Evolutionary conservation across 129 eudicot genomes (phyloP).

Genomic region (Lactuca saligna): DNA sequence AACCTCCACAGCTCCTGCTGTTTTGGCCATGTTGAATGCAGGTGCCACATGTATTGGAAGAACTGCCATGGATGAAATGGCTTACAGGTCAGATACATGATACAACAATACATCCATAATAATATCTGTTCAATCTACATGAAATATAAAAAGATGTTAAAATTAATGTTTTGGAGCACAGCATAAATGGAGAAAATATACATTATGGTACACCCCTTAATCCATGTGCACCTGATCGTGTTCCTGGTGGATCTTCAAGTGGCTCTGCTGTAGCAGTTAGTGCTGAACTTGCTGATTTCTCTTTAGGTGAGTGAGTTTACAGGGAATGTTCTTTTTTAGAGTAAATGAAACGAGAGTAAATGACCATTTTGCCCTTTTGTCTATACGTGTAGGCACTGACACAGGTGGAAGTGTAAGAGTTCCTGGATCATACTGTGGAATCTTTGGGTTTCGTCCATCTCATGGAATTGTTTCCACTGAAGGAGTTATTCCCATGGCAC

Average conservation of each 20-base stretch:
- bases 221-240: slow-evolving; percentile 82
- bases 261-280: slow-evolving; percentile 94
- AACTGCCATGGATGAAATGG: slow-evolving; percentile 99
- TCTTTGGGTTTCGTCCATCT: slow-evolving; percentile 92
- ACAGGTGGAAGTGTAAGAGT: slow-evolving; percentile 99
- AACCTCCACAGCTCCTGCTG: slow-evolving; percentile 72
- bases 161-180: slow-evolving; percentile 16
- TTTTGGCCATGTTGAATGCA: slow-evolving; percentile 49
- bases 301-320: slow-evolving; percentile 51
- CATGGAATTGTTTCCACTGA: slow-evolving; percentile 69
- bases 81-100: slow-evolving; percentile 68
- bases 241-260: slow-evolving; percentile 98
- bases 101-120: too few relatives aligned
- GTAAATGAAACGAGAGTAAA: not conserved
- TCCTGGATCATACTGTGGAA: slow-evolving; percentile 89
- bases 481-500: slow-evolving; percentile 94
- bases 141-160: not conserved
- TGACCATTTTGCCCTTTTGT: not conserved
- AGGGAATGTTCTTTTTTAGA: not conserved
- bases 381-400: slow-evolving; percentile 63
- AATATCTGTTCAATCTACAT: not conserved
- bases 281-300: slow-evolving; percentile 75
- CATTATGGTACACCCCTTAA: slow-evolving; percentile 88
- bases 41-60: slow-evolving; percentile 86
- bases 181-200: slow-evolving; percentile 80